Base-by-base conservation (phyloP, 768 basidiomycete species). In the Sporobolomyces pararoseus region DNA sequence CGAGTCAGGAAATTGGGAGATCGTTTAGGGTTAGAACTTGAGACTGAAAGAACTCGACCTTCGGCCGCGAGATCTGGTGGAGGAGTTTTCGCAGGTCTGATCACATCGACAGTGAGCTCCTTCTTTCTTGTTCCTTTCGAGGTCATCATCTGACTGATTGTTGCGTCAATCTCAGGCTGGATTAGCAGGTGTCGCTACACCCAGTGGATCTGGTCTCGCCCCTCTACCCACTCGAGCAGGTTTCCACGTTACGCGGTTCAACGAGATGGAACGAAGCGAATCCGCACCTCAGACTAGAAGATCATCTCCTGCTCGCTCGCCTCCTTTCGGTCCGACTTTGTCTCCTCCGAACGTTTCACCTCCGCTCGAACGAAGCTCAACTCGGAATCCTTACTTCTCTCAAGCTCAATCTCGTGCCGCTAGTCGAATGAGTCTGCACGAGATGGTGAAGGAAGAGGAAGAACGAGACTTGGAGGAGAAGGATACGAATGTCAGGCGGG, bases 11-110 rank as follows among this genome's bases (percentile, higher is more conserved):
- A 69, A 31, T 25, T 77, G 4, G 71, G 76, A 2, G 76, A 74
- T 31, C 51, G 58, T 17, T 60, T 76, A 17, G 74, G 76, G 4
- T 42, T 76, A 29, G 78, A 79, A 39, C 51, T 75, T 9, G 72
- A 74, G 39, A 65, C 62, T 31, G 31, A 49, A 9, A 16, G 60
- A 5, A 68, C 77, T 27, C 53, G 81, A n/a, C 81, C 81, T 0
- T 72, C 78, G 34, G 79, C 82, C 55, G 82, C 84, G 9, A 80
- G 84, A 66, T 85, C 80, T 19, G 61, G 54, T 0, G 69, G 64
- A 34, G 69, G 69, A 10, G 69, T 70, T 4, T 70, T 70, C 25
- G 69, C 64, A 9, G 69, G 69, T 0, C 31, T 70, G 10, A 49
- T 70, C 35, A 34, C 65, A 7, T 53, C 58, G 10, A 51, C 69